Conservation (phyloP, 2,329 filamentous ascomycete species). For the Hirsutella rhossiliensis region DNA sequence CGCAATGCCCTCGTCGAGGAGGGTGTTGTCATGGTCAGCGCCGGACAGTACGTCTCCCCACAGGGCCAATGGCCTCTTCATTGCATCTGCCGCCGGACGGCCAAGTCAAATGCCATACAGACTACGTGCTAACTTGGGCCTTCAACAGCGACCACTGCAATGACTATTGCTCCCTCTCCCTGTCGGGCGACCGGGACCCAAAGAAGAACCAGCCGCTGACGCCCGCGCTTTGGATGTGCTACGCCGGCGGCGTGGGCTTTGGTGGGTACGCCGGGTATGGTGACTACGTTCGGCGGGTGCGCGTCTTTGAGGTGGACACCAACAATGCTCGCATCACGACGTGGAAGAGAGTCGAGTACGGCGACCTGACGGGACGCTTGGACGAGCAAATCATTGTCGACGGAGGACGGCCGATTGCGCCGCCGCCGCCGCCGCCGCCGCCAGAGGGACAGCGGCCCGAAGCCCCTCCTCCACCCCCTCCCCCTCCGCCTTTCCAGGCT, state of each 20-base stretch:
- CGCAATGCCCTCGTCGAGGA: conserved; percentile 78
- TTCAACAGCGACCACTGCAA: conserved; percentile 73
- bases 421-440: conserved; percentile 10
- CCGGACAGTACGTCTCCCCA: conserved; percentile 62
- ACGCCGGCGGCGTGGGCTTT: conserved; percentile 82
- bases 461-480: conserved; percentile 3
- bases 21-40: conserved; percentile 76
- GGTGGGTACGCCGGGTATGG: conserved; percentile 91
- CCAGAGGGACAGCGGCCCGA: not conserved
- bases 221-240: conserved; percentile 92
- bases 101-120: conserved; percentile 8
- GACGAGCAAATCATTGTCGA: conserved; percentile 58
- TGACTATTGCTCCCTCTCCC: conserved; percentile 77
- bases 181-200: conserved; percentile 15
- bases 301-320: conserved; percentile 88
- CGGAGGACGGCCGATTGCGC: conserved; percentile 34
- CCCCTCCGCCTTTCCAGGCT: not conserved
- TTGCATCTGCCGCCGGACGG: not conserved
- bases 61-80: not conserved
- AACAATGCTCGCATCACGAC: conserved; percentile 81
- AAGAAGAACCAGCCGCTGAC: conserved; percentile 17
- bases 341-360: conserved; percentile 78
- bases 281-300: conserved; percentile 69
- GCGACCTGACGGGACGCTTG: conserved; percentile 37
- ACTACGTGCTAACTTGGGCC: not conserved